phyloP scores from a whole-genome alignment of 139 green algal species.

The Ostreobium quekettii region DNA sequence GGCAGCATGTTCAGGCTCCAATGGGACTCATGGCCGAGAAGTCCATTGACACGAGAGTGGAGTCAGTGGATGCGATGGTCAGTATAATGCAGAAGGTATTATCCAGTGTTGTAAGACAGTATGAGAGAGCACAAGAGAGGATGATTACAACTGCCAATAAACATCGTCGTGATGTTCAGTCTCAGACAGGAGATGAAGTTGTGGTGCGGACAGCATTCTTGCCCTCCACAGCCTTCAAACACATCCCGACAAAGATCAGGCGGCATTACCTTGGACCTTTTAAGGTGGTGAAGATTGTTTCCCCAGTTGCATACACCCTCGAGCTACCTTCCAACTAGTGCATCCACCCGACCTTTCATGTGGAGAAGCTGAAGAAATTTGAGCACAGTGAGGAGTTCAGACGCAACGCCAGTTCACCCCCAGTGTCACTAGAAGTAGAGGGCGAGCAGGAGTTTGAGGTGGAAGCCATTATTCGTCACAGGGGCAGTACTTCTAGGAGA shows the following conservation, averaged over 20 bases:
- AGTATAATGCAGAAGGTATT: slow-evolving; percentile 1
- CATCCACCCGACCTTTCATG: slow-evolving; percentile 15
- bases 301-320: slow-evolving; percentile 4
- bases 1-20: slow-evolving; percentile 18
- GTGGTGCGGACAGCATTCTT: slow-evolving; percentile 19
- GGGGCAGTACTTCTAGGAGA: background rate
- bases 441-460: slow-evolving; percentile 10
- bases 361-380: slow-evolving; percentile 13
- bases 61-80: background rate
- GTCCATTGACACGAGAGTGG: slow-evolving; percentile 3
- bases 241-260: slow-evolving; percentile 7
- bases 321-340: background rate
- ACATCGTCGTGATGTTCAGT: slow-evolving; percentile 6
- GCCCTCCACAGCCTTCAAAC: slow-evolving; percentile 5
- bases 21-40: slow-evolving; percentile 13
- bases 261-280: slow-evolving; percentile 9
- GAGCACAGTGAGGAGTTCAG: background rate
- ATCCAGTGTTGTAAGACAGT: background rate
- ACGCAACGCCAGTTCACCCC: background rate
- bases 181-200: slow-evolving; percentile 19
- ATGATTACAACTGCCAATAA: slow-evolving; percentile 19
- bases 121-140: slow-evolving; percentile 17
- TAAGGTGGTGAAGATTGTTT: background rate
- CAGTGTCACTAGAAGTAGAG: background rate
- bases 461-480: background rate